Evolutionary conservation across 208 protist genomes (phyloP), one percentile per base, ranked within the genome.

Genomic region (Trichomonas gallinae): DNA sequence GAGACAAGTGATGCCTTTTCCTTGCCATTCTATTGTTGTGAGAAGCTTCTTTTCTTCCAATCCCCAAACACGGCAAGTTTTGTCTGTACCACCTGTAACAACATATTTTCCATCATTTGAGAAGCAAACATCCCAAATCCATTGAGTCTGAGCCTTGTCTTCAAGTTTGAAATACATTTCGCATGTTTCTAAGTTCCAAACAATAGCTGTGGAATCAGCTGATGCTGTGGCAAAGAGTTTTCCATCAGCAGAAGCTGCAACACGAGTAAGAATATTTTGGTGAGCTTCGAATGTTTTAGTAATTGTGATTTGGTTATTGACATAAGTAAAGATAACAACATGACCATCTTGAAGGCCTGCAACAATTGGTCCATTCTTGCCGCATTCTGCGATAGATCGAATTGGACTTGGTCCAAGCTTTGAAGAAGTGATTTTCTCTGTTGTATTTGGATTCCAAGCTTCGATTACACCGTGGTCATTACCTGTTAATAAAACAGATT

Each of bases 111-210:
- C 42, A 38, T 93, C 44, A n/a, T 42, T 42, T 8, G 87, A 48
- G n/a, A 93, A 93, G 2, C 40, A 42, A 38, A 93, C 87, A 51
- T 93, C 87, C 87, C 87, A 93, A 58, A 93, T 51, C 87, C 87
- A 93, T 9, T 44, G 87, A 17, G 87, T 51, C 15, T 93, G 87
- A 15, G 13, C 44, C 34, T 48, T 13, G 31, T 93, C 87, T 23
- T 34, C 87, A 0, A 93, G 31, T 38, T n/a, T 93, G 2, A 26
- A 6, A 23, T 34, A 21, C 0, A 93, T 34, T 17, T 93, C 87
- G 36, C 87, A 34, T 51, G 87, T 93, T 38, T 93, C 87, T 58
- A 38, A 17, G 4, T 38, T 23, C 87, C 87, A 93, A 26, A 93
- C 15, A 9, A 48, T 93, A 51, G 44, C 87, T 6, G 87, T 51